Evolutionary conservation across 441 rosid species (phyloP).

Genomic region (Brassica balearica): DNA sequence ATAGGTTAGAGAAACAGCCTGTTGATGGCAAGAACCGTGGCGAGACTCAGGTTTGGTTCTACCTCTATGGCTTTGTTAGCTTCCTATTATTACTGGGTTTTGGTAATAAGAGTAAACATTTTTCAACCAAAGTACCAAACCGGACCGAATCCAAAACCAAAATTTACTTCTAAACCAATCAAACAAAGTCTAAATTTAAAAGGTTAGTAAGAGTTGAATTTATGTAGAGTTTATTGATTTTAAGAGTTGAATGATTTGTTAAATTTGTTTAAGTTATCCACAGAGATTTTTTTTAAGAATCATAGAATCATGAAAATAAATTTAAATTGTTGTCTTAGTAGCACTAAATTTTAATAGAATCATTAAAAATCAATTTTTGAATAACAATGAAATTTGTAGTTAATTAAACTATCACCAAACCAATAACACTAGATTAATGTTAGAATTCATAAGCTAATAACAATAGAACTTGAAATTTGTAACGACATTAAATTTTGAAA

Average conservation of each 20-base stretch:
- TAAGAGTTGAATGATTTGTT: neutral
- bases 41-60: slow-evolving; percentile 48
- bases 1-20: slow-evolving; percentile 33
- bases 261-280: neutral
- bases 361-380: neutral
- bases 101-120: neutral
- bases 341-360: neutral
- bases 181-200: neutral
- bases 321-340: neutral
- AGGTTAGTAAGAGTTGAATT: neutral
- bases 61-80: neutral
- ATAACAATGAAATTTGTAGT: neutral
- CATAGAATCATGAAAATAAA: too few species aligned
- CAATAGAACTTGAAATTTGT: neutral
- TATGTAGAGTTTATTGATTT: neutral
- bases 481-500: too few species aligned
- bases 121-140: slow-evolving; percentile 20
- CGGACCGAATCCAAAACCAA: slow-evolving; percentile 22
- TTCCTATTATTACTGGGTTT: neutral
- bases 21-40: slow-evolving; percentile 35
- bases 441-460: neutral
- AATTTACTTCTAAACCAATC: neutral
- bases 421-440: neutral
- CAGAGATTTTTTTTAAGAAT: too few species aligned
- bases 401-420: neutral